Percentiles rank a stretch among this genome's conserved stretches.
These are phyloP conservation scores for Taphrina deformans DNA, from an alignment of 1,139 yeast genomes.

Conservation along the genomic window DNA sequence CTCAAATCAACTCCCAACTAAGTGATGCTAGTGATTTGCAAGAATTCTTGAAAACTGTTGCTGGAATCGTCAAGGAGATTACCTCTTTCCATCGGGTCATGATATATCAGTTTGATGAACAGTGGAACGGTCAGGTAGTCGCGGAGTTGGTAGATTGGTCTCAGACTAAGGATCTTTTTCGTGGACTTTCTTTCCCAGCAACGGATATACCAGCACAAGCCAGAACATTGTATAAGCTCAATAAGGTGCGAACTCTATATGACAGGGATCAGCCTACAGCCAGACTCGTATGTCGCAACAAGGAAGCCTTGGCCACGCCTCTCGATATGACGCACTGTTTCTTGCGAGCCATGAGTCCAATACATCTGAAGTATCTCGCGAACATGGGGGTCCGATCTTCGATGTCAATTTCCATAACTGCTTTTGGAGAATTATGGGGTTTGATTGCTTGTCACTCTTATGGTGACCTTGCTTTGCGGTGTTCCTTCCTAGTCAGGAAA, in stretches of 20 bases:
- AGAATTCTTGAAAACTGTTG: constrained; percentile 19
- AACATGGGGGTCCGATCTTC: constrained; percentile 32
- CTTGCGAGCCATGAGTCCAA: constrained; percentile 33
- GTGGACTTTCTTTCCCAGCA: constrained; percentile 32
- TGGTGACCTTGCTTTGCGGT: constrained; percentile 15
- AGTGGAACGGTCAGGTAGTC: constrained; percentile 34
- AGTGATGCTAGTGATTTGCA: constrained; percentile 22
- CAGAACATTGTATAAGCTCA: constrained; percentile 23
- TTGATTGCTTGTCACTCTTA: constrained; percentile 31
- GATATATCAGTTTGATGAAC: constrained; percentile 33
- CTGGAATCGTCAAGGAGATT: constrained; percentile 32
- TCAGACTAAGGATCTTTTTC: constrained; percentile 31
- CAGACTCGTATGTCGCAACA: constrained; percentile 26
- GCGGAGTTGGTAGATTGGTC: constrained; percentile 32
- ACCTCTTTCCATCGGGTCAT: constrained; percentile 28
- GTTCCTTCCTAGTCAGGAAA: constrained; percentile 25
- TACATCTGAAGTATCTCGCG: constrained; percentile 31
- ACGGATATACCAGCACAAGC: constrained; percentile 34
- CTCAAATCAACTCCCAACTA: constrained; percentile 27
- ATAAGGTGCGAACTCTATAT: constrained; percentile 27
- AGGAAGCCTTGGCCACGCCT: constrained; percentile 19
- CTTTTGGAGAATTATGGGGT: constrained; percentile 33
- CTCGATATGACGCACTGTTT: constrained; percentile 33
- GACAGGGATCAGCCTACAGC: constrained; percentile 32
- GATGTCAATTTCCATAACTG: constrained; percentile 32